Evolutionary conservation across 495 filamentous ascomycete species (phyloP).

Genomic region (Tuber indicum): DNA sequence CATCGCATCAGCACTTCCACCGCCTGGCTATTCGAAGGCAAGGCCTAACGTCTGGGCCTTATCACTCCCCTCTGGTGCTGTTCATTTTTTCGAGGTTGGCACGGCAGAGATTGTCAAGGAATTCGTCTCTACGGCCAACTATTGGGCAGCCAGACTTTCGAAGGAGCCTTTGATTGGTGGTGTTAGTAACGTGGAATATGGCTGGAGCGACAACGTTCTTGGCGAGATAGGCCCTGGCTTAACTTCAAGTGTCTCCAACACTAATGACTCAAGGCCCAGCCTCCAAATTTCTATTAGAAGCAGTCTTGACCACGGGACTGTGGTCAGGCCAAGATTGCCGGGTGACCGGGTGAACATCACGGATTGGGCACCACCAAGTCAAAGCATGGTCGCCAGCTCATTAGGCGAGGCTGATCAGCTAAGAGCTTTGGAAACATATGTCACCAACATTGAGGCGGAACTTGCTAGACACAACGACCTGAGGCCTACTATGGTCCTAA

Average conservation of each 20-base stretch:
- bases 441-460: constrained; percentile 78
- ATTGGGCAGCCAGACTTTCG: constrained; percentile 90
- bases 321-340: constrained; percentile 60
- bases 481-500: constrained; percentile 72
- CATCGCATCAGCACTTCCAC: constrained; percentile 80
- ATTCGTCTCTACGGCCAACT: constrained; percentile 91
- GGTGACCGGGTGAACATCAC: constrained; percentile 79
- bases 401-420: constrained; percentile 76
- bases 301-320: constrained; percentile 59
- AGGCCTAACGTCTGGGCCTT: constrained; percentile 92
- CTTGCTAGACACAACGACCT: constrained; percentile 80
- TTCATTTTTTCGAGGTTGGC: constrained; percentile 95
- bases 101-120: constrained; percentile 91
- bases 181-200: constrained; percentile 95
- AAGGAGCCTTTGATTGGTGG: constrained; percentile 88
- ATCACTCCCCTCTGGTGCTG: constrained; percentile 83
- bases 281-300: constrained; percentile 67
- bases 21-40: constrained; percentile 85
- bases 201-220: constrained; percentile 86
- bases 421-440: constrained; percentile 65
- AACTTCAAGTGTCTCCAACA: constrained; percentile 1
- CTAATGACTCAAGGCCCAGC: constrained; percentile 50
- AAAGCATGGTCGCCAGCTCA: constrained; percentile 76
- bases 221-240: constrained; percentile 53
- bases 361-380: constrained; percentile 89